Conservation (phyloP, 768 basidiomycete genomes). For the Russula sp. region DNA sequence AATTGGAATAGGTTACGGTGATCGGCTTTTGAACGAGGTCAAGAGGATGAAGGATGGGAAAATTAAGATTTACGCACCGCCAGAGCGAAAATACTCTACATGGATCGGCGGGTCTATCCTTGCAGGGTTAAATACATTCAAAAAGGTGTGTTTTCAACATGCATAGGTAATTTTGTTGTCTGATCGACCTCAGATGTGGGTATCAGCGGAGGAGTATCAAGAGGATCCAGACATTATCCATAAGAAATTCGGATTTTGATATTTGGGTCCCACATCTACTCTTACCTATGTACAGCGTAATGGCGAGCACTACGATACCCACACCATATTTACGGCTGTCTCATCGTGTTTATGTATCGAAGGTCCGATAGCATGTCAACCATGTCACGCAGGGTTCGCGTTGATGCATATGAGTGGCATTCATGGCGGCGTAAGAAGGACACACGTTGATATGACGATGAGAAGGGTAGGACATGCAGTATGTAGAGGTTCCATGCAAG, state of each 20-base stretch:
- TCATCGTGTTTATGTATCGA: conserved; percentile 21
- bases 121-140: conserved; percentile 94
- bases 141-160: conserved; percentile 61
- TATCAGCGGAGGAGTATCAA: conserved; percentile 98
- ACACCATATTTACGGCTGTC: conserved; percentile 20
- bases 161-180: conserved; percentile 17
- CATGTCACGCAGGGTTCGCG: conserved; percentile 13
- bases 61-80: conserved; percentile 98
- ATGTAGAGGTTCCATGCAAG: conserved; percentile 35
- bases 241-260: conserved; percentile 84
- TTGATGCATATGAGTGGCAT: conserved; percentile 36
- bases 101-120: conserved; percentile 98
- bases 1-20: conserved; percentile 76
- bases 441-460: conserved; percentile 45
- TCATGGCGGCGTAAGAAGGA: conserved; percentile 38
- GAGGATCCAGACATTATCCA: conserved; percentile 99
- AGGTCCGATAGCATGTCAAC: conserved; percentile 7
- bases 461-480: conserved; percentile 41
- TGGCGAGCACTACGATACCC: conserved; percentile 28
- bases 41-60: conserved; percentile 94
- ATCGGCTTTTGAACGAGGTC: conserved; percentile 92
- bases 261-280: conserved; percentile 16
- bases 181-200: conserved; percentile 80
- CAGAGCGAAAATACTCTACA: conserved; percentile 97
- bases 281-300: conserved; percentile 21